Conservation (phyloP, 345 rosid genomes). For the Brassica carinata region DNA sequence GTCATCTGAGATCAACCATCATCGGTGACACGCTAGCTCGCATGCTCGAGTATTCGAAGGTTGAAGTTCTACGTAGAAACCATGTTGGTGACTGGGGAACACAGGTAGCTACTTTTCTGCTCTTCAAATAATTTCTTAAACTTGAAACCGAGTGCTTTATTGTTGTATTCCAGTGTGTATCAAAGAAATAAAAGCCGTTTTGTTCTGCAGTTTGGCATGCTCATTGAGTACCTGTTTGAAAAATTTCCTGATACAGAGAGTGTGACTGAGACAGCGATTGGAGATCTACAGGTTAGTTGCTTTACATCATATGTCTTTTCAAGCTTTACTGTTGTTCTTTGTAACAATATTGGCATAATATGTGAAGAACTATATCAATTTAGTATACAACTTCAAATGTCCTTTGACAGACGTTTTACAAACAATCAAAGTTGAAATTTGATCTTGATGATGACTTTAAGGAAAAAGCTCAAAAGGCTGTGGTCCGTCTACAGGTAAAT, state of each 20-base stretch:
- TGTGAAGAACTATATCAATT: conserved; percentile 17
- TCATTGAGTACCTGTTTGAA: conserved; percentile 89
- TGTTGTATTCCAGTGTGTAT: conserved; percentile 6
- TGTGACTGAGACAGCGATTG: conserved; percentile 74
- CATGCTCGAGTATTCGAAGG: conserved; percentile 89
- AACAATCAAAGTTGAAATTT: conserved; percentile 76
- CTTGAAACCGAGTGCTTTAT: neutral
- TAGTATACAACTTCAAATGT: conserved; percentile 36
- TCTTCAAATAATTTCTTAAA: conserved; percentile 12
- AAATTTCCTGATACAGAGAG: conserved; percentile 69
- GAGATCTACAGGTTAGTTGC: conserved; percentile 83
- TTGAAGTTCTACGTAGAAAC: conserved; percentile 89
- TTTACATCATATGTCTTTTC: conserved; percentile 22
- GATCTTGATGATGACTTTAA: conserved; percentile 71
- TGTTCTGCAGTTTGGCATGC: conserved; percentile 88
- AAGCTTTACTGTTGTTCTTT: conserved; percentile 4
- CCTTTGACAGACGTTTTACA: conserved; percentile 66
- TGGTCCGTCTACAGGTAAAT: conserved; percentile 89
- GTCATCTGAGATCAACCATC: conserved; percentile 94
- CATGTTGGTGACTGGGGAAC: conserved; percentile 99
- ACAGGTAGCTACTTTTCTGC: conserved; percentile 60
- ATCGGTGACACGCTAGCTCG: conserved; percentile 95
- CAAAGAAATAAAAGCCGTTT: neutral
- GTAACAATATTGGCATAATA: neutral
- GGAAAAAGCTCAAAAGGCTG: conserved; percentile 91